A percentile compares a stretch with the other conserved stretches of the same genome.
Conservation (phyloP, 768 basidiomycete species). For the Daedaleopsis sinensis region DNA sequence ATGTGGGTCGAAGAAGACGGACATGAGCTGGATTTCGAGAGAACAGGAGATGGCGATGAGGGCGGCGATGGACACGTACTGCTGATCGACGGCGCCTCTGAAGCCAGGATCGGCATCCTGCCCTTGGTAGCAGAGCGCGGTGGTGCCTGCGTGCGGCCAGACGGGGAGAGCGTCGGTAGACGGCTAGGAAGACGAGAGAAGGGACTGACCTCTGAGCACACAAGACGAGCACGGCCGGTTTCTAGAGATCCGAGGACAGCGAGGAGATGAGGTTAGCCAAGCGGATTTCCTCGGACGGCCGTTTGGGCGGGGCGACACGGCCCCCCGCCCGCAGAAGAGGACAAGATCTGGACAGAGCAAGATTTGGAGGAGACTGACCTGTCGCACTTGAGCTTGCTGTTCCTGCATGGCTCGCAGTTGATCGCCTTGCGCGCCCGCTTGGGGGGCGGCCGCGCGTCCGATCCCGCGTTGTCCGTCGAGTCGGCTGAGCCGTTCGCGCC, state of each 20-base stretch:
- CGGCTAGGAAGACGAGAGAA: neutral
- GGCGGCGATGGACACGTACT: slow-evolving; percentile 40
- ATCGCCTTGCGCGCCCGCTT: slow-evolving; percentile 88
- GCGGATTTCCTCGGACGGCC: slow-evolving; percentile 15
- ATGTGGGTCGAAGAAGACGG: slow-evolving; percentile 11
- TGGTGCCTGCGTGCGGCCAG: slow-evolving; percentile 57
- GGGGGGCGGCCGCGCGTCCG: slow-evolving; percentile 52
- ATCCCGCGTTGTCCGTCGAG: slow-evolving; percentile 6
- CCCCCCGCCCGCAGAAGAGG: neutral
- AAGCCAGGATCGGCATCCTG: slow-evolving; percentile 55
- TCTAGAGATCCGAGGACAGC: slow-evolving; percentile 41
- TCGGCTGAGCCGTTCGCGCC: slow-evolving; percentile 9
- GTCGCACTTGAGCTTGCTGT: slow-evolving; percentile 89
- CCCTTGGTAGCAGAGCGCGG: slow-evolving; percentile 79
- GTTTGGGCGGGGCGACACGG: slow-evolving; percentile 1
- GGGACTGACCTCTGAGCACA: slow-evolving; percentile 69
- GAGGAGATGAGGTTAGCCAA: slow-evolving; percentile 21
- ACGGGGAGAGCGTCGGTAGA: slow-evolving; percentile 16
- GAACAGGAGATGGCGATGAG: slow-evolving; percentile 12
- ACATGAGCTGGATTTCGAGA: slow-evolving; percentile 22
- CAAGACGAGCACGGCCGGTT: slow-evolving; percentile 90
- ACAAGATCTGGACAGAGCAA: neutral
- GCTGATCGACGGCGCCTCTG: slow-evolving; percentile 56
- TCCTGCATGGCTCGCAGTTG: slow-evolving; percentile 87
- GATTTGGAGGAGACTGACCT: slow-evolving; percentile 47